Conservation (phyloP, 176 grass and related monocot genomes). For the Otatea glauca region DNA sequence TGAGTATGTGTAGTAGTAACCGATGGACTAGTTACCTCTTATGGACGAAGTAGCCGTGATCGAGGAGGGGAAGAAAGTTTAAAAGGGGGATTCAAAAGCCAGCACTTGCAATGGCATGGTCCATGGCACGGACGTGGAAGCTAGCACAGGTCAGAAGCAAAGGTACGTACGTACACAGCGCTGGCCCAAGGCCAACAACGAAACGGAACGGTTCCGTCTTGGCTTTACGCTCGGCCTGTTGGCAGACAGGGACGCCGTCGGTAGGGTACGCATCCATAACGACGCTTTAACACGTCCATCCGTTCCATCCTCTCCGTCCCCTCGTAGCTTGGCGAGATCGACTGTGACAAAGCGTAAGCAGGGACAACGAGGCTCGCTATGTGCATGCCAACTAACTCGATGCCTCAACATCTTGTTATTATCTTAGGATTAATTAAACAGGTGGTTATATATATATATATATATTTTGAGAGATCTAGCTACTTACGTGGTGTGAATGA, state of each 20-base stretch:
- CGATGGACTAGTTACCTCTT: no score
- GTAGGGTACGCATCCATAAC: neutral
- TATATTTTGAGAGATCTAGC: neutral
- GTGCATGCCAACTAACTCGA: slow-evolving; percentile 26
- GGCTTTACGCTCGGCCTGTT: neutral
- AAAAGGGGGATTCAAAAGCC: no score
- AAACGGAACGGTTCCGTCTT: neutral
- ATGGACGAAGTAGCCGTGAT: no score
- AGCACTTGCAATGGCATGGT: neutral
- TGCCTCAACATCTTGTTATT: neutral
- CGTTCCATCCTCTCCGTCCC: neutral
- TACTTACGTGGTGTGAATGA: neutral
- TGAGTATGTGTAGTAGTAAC: no score
- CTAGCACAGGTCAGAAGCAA: slow-evolving; percentile 22
- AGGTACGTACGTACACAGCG: neutral
- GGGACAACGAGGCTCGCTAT: neutral
- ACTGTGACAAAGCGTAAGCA: neutral
- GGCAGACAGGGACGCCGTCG: neutral
- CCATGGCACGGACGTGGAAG: neutral
- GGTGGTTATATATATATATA: no score
- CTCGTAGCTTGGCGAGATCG: neutral
- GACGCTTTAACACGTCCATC: neutral
- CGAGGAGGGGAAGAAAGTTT: no score
- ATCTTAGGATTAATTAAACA: neutral
- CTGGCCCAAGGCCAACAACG: neutral